Evolutionary conservation across 768 basidiomycete species (phyloP).

Genomic region (Psilocybe cyanescens): DNA sequence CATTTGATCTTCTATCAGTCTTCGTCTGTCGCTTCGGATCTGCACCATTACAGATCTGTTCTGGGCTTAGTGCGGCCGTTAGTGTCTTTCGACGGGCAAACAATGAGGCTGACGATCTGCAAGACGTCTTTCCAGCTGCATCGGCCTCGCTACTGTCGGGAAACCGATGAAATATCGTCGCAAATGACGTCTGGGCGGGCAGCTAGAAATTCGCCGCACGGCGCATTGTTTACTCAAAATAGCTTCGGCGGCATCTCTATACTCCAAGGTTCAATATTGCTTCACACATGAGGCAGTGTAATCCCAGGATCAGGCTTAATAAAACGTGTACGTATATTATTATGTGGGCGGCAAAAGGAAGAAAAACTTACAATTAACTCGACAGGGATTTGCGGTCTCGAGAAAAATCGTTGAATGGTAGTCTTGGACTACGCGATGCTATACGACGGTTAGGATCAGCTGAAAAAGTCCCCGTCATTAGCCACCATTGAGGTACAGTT

Average conservation of each 20-base stretch:
- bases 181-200: background rate
- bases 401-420: no score
- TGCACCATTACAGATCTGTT: background rate
- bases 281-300: no score
- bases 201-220: no score
- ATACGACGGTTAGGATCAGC: background rate
- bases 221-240: background rate
- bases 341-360: background rate
- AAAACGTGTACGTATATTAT: background rate
- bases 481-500: background rate
- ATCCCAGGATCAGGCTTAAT: no score
- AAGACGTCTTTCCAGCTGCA: background rate
- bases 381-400: background rate
- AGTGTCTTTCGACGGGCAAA: background rate
- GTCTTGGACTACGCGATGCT: background rate
- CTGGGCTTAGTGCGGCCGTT: background rate
- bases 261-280: no score
- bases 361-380: background rate
- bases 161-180: background rate
- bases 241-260: background rate
- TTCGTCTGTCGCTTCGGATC: background rate
- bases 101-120: background rate
- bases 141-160: background rate
- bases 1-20: background rate
- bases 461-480: background rate